Conservation (phyloP, 1,284 basidiomycete genomes). For the Melampsora occidentalis region DNA sequence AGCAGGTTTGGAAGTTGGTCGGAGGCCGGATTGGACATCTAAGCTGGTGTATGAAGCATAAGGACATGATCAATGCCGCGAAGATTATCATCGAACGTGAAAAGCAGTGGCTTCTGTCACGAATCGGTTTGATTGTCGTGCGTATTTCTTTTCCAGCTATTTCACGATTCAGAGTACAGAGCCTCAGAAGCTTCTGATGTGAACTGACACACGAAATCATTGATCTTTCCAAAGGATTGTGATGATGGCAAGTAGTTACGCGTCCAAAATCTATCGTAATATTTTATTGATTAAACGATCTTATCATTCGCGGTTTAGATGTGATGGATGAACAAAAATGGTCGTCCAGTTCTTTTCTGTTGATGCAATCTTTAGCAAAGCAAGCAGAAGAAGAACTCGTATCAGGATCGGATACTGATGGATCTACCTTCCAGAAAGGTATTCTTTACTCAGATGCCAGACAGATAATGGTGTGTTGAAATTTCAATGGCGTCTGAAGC, state of each 20-base stretch:
- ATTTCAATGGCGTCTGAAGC: background rate
- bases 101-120: conserved; percentile 41
- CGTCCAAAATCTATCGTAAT: background rate
- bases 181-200: background rate
- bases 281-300: background rate
- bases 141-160: background rate
- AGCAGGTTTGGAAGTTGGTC: conserved; percentile 21
- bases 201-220: too few species aligned
- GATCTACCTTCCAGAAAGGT: conserved; percentile 20
- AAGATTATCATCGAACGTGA: conserved; percentile 31
- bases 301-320: conserved; percentile 8
- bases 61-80: conserved; percentile 40
- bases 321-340: conserved; percentile 45
- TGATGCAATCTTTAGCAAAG: conserved; percentile 36
- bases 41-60: conserved; percentile 38
- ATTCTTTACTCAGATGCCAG: conserved; percentile 28
- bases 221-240: conserved; percentile 23
- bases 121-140: conserved; percentile 43
- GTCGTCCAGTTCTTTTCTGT: conserved; percentile 37
- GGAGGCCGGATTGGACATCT: conserved; percentile 39
- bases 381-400: conserved; percentile 22
- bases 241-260: conserved; percentile 35
- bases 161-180: background rate
- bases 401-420: conserved; percentile 5
- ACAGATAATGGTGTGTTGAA: conserved; percentile 37